Base-by-base conservation (phyloP, 306 rosid genomes). In the Echinosophora koreensis region DNA sequence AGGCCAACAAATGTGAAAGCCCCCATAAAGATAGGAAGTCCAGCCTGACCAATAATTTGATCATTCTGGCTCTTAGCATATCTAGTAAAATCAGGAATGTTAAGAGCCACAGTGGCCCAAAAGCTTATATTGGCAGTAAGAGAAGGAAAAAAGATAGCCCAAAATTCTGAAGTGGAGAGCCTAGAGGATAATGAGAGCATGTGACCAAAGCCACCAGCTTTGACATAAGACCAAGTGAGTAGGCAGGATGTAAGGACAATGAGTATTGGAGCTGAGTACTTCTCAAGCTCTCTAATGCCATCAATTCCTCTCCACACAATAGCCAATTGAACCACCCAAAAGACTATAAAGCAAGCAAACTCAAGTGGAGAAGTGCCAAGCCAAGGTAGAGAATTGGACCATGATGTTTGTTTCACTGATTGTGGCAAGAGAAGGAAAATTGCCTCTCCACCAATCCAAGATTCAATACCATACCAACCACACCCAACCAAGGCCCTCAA, bases 401-500 rank as follows among this genome's bases (percentile, higher is more conserved):
- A 14, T 3, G 85, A 32, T 3, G 90, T 71, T 16, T 61, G 35
- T 69, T 88, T 90, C 0, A 90, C 11, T 65, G 83, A 73, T 12
- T 84, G 79, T 27, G 97, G 97, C 7, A 94, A 38, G 10, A 94
- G 91, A 54, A 94, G 85, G 69, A 84, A 94, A 27, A 94, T 92
- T 0, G 97, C 96, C n/a, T 92, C 95, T 0, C 98, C 97, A 13
- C 97, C 95, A 5, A 94, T 94, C 98, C 98, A 92, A 1, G 97
- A 87, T 73, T 94, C 98, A 69, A 94, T 94, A 2, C 98, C 98
- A 58, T 92, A 94, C 97, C 98, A 94, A 62, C 98, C 98, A 78
- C 98, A 92, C n/a, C 97, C 98, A 44, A 94, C 84, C 0, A 92
- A 44, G 11, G 97, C 97, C 30, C 98, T 81, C 1, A 94, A 78